Percentiles rank a stretch among this genome's conserved stretches.
These are phyloP conservation scores for Pinus tabuliformis DNA, from an alignment of 75 land plant genomes.

Conservation along the genomic window DNA sequence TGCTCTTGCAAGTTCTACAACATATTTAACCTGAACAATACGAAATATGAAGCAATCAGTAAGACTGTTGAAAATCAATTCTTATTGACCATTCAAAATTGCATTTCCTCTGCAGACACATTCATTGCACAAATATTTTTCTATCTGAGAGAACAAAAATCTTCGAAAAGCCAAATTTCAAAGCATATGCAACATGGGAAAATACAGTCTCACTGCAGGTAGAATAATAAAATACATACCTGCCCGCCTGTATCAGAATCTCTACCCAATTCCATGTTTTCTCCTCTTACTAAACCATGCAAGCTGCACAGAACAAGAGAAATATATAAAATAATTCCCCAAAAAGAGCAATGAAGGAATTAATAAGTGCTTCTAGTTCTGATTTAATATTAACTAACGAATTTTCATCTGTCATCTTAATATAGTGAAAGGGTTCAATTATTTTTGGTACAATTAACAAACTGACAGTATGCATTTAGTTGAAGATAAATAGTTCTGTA, in stretches of 20 bases:
- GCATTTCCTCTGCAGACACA: not conserved
- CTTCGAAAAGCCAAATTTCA: not conserved
- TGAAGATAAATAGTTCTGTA: not conserved
- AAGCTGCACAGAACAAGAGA: conserved; percentile 35
- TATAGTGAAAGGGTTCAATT: not conserved
- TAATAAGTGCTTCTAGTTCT: not conserved
- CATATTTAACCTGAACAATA: conserved; percentile 67
- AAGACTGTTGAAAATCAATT: not conserved
- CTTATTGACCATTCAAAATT: not conserved
- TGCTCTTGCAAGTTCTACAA: conserved; percentile 79
- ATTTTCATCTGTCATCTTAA: not conserved
- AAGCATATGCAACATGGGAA: not conserved
- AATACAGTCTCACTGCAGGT: not conserved
- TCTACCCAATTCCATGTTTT: conserved; percentile 92
- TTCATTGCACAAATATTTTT: not conserved
- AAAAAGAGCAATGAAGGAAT: conserved; percentile 5
- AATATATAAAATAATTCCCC: not conserved
- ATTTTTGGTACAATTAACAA: not conserved
- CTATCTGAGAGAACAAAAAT: not conserved
- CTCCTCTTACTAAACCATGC: conserved; percentile 93
- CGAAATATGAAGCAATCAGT: not conserved
- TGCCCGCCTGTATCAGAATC: conserved; percentile 97
- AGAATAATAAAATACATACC: conserved; percentile 24
- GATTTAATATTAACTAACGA: not conserved
- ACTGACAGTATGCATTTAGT: not conserved